Percentiles rank a stretch among this genome's conserved stretches.
Evolutionary conservation across 1,284 basidiomycete species (phyloP).

Genomic region (Pyrrhoderma lamaoense): DNA sequence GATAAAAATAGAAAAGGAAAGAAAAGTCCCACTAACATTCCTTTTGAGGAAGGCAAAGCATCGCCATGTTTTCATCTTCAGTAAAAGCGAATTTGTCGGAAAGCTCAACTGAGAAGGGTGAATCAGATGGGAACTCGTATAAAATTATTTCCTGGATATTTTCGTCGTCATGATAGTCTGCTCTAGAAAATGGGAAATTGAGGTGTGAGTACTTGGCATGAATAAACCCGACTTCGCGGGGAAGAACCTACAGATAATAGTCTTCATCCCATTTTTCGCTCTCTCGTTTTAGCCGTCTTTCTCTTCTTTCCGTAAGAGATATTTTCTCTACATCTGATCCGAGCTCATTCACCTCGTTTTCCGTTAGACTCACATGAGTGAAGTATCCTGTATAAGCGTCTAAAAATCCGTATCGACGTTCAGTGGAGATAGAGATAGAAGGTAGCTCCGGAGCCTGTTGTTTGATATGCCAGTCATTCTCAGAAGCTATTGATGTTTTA

Average conservation of each 20-base stretch:
- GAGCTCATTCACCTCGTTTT: slow-evolving; percentile 75
- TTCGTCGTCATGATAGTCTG: slow-evolving; percentile 69
- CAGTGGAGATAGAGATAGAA: slow-evolving; percentile 33
- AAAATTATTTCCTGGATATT: slow-evolving; percentile 59
- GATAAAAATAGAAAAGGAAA: slow-evolving; percentile 2
- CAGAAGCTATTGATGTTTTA: slow-evolving; percentile 42
- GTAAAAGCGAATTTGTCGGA: slow-evolving; percentile 44
- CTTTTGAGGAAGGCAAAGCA: slow-evolving; percentile 65
- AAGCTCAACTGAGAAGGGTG: slow-evolving; percentile 26
- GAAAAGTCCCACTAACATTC: slow-evolving; percentile 49
- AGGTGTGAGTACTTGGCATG: slow-evolving; percentile 5
- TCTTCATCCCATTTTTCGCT: slow-evolving; percentile 74
- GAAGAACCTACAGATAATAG: slow-evolving; percentile 61
- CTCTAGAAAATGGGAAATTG: slow-evolving; percentile 36
- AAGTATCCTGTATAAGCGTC: slow-evolving; percentile 68
- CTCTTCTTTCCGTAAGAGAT: slow-evolving; percentile 37
- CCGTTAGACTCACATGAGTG: slow-evolving; percentile 55
- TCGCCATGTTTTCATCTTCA: slow-evolving; percentile 59
- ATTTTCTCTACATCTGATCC: slow-evolving; percentile 56
- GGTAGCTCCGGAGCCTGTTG: slow-evolving; percentile 37
- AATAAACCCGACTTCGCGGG: neutral
- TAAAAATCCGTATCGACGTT: slow-evolving; percentile 65
- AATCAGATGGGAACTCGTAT: slow-evolving; percentile 49
- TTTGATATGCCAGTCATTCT: slow-evolving; percentile 70
- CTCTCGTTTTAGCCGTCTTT: slow-evolving; percentile 47